phyloP scores from a whole-genome alignment of 345 rosid genomes.

The Lepidium aucheri region DNA sequence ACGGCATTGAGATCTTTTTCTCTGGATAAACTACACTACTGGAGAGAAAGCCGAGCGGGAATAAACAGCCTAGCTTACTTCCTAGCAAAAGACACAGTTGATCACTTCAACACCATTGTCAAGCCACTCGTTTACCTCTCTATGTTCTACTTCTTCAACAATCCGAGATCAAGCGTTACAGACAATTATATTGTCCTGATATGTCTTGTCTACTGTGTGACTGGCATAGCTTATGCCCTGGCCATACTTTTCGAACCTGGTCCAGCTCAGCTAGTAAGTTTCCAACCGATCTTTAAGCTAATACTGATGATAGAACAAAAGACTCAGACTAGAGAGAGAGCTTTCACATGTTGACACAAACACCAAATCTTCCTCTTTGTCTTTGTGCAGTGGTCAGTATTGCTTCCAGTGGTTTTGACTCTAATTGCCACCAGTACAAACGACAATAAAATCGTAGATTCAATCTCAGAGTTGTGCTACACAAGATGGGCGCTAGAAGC shows the following conservation, averaged over 20 bases:
- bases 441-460: constrained; percentile 27
- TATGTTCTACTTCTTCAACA: constrained; percentile 99
- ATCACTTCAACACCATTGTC: constrained; percentile 79
- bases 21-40: constrained; percentile 82
- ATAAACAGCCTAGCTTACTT: constrained; percentile 94
- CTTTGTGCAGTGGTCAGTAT: constrained; percentile 82
- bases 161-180: constrained; percentile 65
- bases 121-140: constrained; percentile 89
- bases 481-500: constrained; percentile 97
- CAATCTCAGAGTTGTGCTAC: constrained; percentile 52
- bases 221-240: constrained; percentile 77
- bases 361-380: not conserved
- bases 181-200: constrained; percentile 75
- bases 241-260: constrained; percentile 79
- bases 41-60: constrained; percentile 97
- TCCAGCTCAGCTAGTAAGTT: constrained; percentile 93
- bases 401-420: constrained; percentile 93
- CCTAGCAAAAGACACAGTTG: constrained; percentile 82
- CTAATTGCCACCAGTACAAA: constrained; percentile 57
- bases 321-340: not conserved
- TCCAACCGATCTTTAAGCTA: not conserved
- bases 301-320: not conserved
- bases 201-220: constrained; percentile 89
- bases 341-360: constrained; percentile 8
- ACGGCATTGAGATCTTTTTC: constrained; percentile 91